phyloP scores from a whole-genome alignment of 1,139 yeast genomes.

The Geotrichum carabidarum region DNA sequence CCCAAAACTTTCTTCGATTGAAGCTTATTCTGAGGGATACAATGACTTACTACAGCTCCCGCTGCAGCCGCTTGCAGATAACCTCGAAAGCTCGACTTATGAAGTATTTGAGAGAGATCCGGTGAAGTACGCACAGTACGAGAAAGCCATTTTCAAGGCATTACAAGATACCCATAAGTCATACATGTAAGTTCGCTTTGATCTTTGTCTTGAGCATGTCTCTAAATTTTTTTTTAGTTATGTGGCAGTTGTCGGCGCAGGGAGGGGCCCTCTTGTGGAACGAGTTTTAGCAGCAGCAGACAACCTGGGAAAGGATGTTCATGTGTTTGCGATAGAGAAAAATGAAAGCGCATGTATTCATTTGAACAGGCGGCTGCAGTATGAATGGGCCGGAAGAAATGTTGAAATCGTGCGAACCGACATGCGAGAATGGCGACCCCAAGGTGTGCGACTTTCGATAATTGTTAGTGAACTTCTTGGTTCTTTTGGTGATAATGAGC shows the following conservation, averaged over 20 bases:
- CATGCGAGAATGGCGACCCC: constrained; percentile 47
- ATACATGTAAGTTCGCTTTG: constrained; percentile 18
- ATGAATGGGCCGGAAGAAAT: constrained; percentile 41
- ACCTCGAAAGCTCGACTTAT: constrained; percentile 58
- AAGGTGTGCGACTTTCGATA: constrained; percentile 42
- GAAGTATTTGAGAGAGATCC: constrained; percentile 64
- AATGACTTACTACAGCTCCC: constrained; percentile 51
- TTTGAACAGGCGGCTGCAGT: constrained; percentile 27
- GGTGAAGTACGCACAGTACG: constrained; percentile 63
- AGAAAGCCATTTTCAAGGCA: constrained; percentile 59
- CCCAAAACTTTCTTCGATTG: constrained; percentile 36
- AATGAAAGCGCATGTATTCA: constrained; percentile 56
- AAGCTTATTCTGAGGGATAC: constrained; percentile 37
- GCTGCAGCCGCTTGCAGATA: constrained; percentile 59
- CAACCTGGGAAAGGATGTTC: constrained; percentile 35
- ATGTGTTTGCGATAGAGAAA: constrained; percentile 61
- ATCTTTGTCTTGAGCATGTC: constrained; percentile 6
- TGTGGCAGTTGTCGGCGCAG: constrained; percentile 76
- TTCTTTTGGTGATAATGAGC: constrained; percentile 87
- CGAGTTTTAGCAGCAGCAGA: constrained; percentile 44
- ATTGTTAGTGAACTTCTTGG: constrained; percentile 80
- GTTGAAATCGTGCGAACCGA: constrained; percentile 50
- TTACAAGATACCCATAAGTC: constrained; percentile 38
- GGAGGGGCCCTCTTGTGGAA: constrained; percentile 74
- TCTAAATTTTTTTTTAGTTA: constrained; percentile 19